phyloP scores from a whole-genome alignment of 176 grass and related monocot species.

The Calamus simplicifolius region DNA sequence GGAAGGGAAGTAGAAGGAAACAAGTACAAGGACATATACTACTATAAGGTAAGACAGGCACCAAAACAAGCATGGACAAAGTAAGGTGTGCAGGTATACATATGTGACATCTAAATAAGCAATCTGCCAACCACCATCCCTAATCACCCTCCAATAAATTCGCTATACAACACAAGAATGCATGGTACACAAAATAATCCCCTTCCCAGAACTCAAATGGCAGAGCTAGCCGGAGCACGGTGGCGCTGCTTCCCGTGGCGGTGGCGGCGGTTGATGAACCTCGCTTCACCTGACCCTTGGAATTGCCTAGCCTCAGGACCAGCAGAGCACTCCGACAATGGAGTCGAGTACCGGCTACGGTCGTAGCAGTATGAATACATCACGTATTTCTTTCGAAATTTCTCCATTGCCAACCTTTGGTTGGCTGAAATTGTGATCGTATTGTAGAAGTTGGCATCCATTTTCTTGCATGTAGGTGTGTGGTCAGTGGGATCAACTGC shows the following conservation, averaged over 20 bases:
- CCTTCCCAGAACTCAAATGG: slow-evolving; percentile 4
- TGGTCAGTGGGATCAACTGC: slow-evolving; percentile 4
- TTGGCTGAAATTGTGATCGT: slow-evolving; percentile 4
- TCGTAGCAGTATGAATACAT: slow-evolving; percentile 90
- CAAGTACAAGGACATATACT: too few species aligned
- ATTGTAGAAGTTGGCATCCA: background rate
- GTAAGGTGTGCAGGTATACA: too few species aligned
- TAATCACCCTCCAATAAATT: background rate
- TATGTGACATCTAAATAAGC: too few species aligned
- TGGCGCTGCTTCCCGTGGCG: slow-evolving; percentile 39
- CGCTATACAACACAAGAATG: slow-evolving; percentile 16
- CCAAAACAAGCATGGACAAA: too few species aligned
- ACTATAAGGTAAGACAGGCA: too few species aligned
- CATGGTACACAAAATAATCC: slow-evolving; percentile 11
- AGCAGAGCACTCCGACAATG: slow-evolving; percentile 47
- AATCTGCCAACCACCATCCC: too few species aligned
- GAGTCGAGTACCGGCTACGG: slow-evolving; percentile 43
- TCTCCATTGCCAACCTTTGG: slow-evolving; percentile 54
- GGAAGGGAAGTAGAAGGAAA: too few species aligned
- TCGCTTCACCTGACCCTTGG: slow-evolving; percentile 50
- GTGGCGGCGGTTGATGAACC: slow-evolving; percentile 9
- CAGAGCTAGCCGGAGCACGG: slow-evolving; percentile 3
- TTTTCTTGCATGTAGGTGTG: background rate
- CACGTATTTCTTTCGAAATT: slow-evolving; percentile 54
- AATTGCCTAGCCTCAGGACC: slow-evolving; percentile 46